phyloP scores from a whole-genome alignment of 164 flowering plant species.

The Santalum album region DNA sequence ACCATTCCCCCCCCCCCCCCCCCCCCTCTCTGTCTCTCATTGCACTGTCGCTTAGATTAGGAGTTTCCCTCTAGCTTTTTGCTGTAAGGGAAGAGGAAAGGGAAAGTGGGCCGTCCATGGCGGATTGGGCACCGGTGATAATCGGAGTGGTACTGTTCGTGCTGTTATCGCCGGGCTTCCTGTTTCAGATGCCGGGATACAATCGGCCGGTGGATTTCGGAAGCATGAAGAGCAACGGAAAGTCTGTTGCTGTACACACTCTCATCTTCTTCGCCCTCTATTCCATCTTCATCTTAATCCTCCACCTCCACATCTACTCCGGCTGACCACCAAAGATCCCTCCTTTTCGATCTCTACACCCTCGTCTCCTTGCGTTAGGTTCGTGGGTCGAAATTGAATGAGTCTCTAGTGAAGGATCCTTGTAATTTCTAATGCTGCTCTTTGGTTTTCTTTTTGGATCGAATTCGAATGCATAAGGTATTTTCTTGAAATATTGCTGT shows the following conservation, averaged over 20 bases:
- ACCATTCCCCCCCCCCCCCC: too few relatives aligned
- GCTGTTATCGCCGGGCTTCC: conserved; percentile 50
- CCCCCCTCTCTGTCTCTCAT: too few relatives aligned
- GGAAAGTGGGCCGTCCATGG: conserved; percentile 23
- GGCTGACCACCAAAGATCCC: conserved; percentile 37
- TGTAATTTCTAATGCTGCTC: too few relatives aligned
- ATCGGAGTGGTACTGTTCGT: conserved; percentile 62
- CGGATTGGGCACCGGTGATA: conserved; percentile 65
- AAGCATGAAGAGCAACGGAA: conserved; percentile 57
- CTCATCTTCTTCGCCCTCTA: conserved; percentile 69
- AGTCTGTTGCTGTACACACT: conserved; percentile 67
- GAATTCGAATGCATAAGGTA: too few relatives aligned
- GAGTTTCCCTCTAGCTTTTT: too few relatives aligned
- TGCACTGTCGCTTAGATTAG: too few relatives aligned
- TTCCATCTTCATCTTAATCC: conserved; percentile 60
- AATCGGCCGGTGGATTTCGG: conserved; percentile 46
- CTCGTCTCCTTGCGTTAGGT: too few relatives aligned
- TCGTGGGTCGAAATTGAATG: too few relatives aligned
- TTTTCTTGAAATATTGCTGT: too few relatives aligned
- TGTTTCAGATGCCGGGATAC: conserved; percentile 58
- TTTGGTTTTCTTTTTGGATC: too few relatives aligned
- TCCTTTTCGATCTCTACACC: too few relatives aligned
- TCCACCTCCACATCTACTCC: conserved; percentile 70
- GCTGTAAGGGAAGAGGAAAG: not conserved
- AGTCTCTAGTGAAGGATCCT: too few relatives aligned